A percentile compares a stretch with the other conserved stretches of the same genome.
Evolutionary conservation across 1,284 basidiomycete species (phyloP).

Genomic region (Rhizoctonia solani): DNA sequence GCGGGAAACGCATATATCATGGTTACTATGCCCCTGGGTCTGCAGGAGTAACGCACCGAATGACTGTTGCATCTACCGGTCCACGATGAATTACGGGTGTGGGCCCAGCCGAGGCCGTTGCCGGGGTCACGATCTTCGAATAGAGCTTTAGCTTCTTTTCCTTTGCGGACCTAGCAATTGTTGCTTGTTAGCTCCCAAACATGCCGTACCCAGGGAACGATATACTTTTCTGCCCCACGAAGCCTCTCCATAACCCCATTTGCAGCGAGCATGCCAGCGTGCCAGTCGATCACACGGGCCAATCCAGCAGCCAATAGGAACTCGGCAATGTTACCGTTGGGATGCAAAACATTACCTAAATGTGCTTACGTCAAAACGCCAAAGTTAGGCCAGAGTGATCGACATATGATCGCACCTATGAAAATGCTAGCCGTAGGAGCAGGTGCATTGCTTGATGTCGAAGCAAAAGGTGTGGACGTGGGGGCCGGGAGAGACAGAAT

Average conservation of each 20-base stretch:
- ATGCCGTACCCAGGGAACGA: not conserved
- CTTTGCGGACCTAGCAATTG: constrained; percentile 59
- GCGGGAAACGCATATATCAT: not conserved
- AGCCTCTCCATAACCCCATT: constrained; percentile 83
- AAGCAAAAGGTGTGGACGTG: constrained; percentile 79
- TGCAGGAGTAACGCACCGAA: constrained; percentile 50
- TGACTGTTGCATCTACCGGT: constrained; percentile 77
- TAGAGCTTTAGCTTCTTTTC: constrained; percentile 82
- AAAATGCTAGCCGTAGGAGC: constrained; percentile 78
- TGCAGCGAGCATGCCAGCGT: constrained; percentile 89
- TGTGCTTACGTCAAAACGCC: constrained; percentile 43
- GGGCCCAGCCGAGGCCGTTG: constrained; percentile 52
- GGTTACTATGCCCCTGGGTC: not conserved
- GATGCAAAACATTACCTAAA: constrained; percentile 64
- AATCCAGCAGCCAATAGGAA: constrained; percentile 83
- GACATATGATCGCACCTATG: constrained; percentile 63
- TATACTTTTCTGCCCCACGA: constrained; percentile 75
- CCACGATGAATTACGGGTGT: constrained; percentile 49
- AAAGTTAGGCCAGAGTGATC: constrained; percentile 49
- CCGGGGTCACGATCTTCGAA: constrained; percentile 56
- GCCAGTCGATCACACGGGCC: constrained; percentile 95
- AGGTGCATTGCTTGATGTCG: constrained; percentile 58
- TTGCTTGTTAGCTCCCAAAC: constrained; percentile 1
- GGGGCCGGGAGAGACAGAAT: constrained; percentile 86
- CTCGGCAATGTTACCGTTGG: constrained; percentile 93